Evolutionary conservation across 352 stramenopile species (phyloP), one percentile per base, ranked within the genome.

Genomic region (Globisporangium abappressorium): DNA sequence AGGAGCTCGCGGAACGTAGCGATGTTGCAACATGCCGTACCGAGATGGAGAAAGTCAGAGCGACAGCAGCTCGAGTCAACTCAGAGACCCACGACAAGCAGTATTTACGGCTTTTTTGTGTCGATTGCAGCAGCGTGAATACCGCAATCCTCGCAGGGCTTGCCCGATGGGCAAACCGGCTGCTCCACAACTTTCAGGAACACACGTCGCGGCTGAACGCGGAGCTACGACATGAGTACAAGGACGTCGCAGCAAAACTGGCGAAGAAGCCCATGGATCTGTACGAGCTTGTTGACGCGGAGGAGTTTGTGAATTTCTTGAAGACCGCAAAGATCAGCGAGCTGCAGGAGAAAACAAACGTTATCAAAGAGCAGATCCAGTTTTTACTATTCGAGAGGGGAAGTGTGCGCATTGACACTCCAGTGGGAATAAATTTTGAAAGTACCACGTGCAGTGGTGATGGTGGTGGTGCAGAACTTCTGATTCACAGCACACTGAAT

Each of bases 371-470:
- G 11, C 74, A 84, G 3, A 71, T 93, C 22, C 72, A 77, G 14
- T 91, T 93, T 34, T 61, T 93, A 47, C 72, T 94, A 0, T 90
- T 92, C 62, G 75, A 91, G 15, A 69, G 81, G 12, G 79, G 81
- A 58, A 71, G 49, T 6, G 72, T 84, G 2, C 72, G 83, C 30
- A 64, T 85, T 38, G 73, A 78, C 26, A 33, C 5, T 1, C 20
- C 53, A 34, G 6, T 7, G 7, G 28, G 22, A 28, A 3, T 20
- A 5, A 49, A 3, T 11, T 5, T 20, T 24, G 30, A 36, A 3
- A n/a, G 24, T 46, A 20, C 18, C 5, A 2, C 41, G 14, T 15
- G 6, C 28, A 47, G 33, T 33, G 62, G 62, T 33, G 34, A 3
- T 33, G 28, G 5, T 1, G 55, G 68, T 8, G 33, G 30, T 20